These are phyloP conservation scores for Trametes gibbosa DNA, from an alignment of 768 basidiomycete genomes.

Conservation along the genomic window DNA sequence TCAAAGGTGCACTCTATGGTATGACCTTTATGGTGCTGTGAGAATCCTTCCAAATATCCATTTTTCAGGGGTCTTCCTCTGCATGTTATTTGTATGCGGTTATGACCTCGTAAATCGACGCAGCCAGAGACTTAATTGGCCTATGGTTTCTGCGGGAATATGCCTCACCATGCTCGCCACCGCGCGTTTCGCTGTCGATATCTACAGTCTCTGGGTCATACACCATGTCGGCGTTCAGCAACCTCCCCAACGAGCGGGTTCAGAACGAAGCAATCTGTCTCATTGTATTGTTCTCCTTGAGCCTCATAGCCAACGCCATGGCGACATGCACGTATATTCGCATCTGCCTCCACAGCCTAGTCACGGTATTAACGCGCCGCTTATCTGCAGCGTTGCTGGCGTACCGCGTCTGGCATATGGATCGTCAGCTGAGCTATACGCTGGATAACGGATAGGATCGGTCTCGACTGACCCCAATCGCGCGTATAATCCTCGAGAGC, in stretches of 20 bases:
- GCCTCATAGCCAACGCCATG: slow-evolving; percentile 9
- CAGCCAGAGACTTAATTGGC: neutral
- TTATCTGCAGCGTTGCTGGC: slow-evolving; percentile 10
- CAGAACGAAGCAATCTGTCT: slow-evolving; percentile 3
- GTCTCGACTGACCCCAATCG: slow-evolving; percentile 5
- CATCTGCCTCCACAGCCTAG: neutral
- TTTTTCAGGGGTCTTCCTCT: slow-evolving; percentile 5
- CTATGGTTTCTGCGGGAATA: slow-evolving; percentile 9
- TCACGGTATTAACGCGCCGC: neutral
- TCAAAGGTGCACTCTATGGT: slow-evolving; percentile 16
- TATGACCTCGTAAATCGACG: slow-evolving; percentile 7
- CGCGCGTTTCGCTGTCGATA: slow-evolving; percentile 13
- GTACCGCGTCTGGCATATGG: slow-evolving; percentile 12
- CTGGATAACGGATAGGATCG: neutral
- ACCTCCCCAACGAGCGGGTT: neutral
- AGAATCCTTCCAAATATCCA: too few species aligned
- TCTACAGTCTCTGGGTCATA: slow-evolving; percentile 4
- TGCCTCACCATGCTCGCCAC: slow-evolving; percentile 18
- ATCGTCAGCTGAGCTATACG: neutral
- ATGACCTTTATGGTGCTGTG: too few species aligned
- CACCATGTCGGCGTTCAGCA: slow-evolving; percentile 5
- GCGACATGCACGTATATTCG: slow-evolving; percentile 3
- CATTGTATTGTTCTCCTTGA: slow-evolving; percentile 2
- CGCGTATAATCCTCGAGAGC: slow-evolving; percentile 20
- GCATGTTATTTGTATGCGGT: slow-evolving; percentile 6